Base-by-base conservation (phyloP, 2,329 filamentous ascomycete genomes). In the Lasiodiplodia hormozganensis region DNA sequence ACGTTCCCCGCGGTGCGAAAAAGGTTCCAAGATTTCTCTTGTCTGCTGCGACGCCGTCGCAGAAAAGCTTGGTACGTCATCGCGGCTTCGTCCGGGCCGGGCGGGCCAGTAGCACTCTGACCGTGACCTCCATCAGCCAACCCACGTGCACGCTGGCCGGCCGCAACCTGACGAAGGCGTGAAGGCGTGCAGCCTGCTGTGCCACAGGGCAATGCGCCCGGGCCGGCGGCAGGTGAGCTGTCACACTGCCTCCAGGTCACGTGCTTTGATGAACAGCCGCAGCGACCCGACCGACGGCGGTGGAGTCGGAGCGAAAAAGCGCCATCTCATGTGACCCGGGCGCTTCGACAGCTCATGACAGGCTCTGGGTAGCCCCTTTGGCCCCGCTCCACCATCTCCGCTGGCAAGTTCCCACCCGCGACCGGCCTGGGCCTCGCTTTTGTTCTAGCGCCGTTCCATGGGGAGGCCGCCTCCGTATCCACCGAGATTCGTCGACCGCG, bases 301-400 rank as follows among this genome's bases (percentile, higher is more conserved):
- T 64, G 60, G 60, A 52, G 60, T 64, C 60, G 40, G 28, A 47
- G 43, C 23, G 43, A 52, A 64, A 64, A 64, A 64, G 60, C 60
- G 60, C 60, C 60, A 64, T 52, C 60, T 64, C 60, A 64, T 64
- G 60, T 64, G 60, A 64, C 40, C 58, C n/a, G 58, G 58, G 58
- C 58, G 58, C 58, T 51, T 62, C 60, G 60, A 51, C 43, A 62
- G 60, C 60, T 49, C 60, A 51, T 18, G 43, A 40, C 58, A 21
- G 31, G 36, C 36, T 36, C 11, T 40, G 5, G n/a, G 36, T 47
- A 64, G 60, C 60, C 60, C 60, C 60, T 52, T 64, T 52, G 58
- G 58, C 43, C 57, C 40, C 18, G 43, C 43, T 52, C 60, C 60
- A 64, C 60, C 34, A 49, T 64, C 47, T 64, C 60, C 60, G 60